These are phyloP conservation scores for Pisolithus sp. DNA, from an alignment of 768 basidiomycete genomes.

Conservation along the genomic window DNA sequence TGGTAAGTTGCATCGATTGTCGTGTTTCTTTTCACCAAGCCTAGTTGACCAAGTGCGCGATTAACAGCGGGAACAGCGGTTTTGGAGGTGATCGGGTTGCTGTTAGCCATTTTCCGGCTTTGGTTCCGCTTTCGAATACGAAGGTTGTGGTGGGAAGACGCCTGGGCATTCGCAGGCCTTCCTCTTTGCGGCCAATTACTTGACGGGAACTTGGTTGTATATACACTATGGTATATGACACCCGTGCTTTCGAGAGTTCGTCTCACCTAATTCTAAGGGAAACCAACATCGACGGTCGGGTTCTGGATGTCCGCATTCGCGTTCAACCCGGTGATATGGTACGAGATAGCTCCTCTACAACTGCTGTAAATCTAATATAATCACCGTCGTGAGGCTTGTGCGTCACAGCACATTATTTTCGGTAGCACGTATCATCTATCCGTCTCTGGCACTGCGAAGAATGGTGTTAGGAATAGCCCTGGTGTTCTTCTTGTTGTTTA, in stretches of 20 bases:
- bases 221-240: not conserved
- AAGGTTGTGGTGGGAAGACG: conserved; percentile 17
- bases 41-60: too few relatives aligned
- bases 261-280: not conserved
- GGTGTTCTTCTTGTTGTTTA: conserved; percentile 11
- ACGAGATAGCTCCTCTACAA: not conserved
- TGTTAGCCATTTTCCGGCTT: conserved; percentile 11
- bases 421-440: conserved; percentile 5
- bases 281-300: not conserved
- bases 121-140: conserved; percentile 15
- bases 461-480: conserved; percentile 1
- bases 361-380: not conserved
- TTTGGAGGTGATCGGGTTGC: not conserved
- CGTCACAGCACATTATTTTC: conserved; percentile 12
- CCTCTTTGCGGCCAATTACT: conserved; percentile 5
- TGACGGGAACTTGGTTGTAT: conserved; percentile 8
- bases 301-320: not conserved
- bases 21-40: too few relatives aligned
- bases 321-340: not conserved
- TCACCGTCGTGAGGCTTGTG: conserved; percentile 2
- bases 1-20: too few relatives aligned
- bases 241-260: not conserved
- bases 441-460: conserved; percentile 5
- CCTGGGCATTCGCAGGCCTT: conserved; percentile 14
- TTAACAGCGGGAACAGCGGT: not conserved